phyloP scores from a whole-genome alignment of 805 yeast species.

The Candida berthetii region DNA sequence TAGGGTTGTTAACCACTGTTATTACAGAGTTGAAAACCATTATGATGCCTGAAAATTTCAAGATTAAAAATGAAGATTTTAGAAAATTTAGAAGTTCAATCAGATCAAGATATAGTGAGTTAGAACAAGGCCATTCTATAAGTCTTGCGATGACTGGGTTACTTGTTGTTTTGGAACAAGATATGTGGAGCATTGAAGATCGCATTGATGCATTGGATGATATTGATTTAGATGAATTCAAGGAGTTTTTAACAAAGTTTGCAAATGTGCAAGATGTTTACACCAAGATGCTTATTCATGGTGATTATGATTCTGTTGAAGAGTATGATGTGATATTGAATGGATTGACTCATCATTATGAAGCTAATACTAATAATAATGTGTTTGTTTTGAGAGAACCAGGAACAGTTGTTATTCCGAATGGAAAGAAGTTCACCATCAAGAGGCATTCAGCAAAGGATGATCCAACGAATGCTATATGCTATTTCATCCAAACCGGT shows the following conservation, averaged over 20 bases:
- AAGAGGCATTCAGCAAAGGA: conserved; percentile 27
- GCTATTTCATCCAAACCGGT: conserved; percentile 55
- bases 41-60: conserved; percentile 13
- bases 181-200: conserved; percentile 47
- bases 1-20: conserved; percentile 26
- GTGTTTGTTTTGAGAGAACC: conserved; percentile 18
- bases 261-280: conserved; percentile 21
- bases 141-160: conserved; percentile 44
- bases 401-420: conserved; percentile 30
- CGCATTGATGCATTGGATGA: conserved; percentile 52
- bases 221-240: conserved; percentile 30
- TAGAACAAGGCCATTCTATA: conserved; percentile 38
- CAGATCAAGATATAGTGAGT: conserved; percentile 38
- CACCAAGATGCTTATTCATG: conserved; percentile 42
- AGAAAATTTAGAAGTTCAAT: conserved; percentile 41
- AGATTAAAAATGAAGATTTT: conserved; percentile 28
- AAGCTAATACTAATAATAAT: background rate
- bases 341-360: background rate
- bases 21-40: conserved; percentile 28
- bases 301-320: conserved; percentile 31
- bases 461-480: conserved; percentile 49
- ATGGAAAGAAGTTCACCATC: conserved; percentile 28
- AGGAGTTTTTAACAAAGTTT: conserved; percentile 22
- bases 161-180: conserved; percentile 47
- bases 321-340: conserved; percentile 18